These are phyloP conservation scores for Calocybe gangraenosa DNA, from an alignment of 768 basidiomycete genomes.

Conservation along the genomic window DNA sequence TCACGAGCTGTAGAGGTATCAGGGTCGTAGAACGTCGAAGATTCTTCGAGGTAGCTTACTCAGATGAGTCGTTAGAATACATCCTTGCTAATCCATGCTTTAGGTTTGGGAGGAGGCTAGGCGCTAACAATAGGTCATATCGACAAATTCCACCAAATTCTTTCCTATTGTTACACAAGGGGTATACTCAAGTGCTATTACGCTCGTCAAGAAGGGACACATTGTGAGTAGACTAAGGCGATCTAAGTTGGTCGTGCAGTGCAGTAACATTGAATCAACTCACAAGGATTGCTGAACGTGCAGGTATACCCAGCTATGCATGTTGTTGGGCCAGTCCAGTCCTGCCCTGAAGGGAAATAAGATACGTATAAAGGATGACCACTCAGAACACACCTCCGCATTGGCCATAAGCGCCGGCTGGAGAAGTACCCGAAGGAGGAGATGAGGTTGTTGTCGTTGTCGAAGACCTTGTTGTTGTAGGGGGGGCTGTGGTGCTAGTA, in stretches of 20 bases:
- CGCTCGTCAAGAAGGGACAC: constrained; percentile 27
- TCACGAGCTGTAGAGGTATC: constrained; percentile 67
- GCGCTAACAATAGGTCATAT: not conserved
- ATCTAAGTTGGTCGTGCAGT: not conserved
- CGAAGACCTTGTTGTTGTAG: constrained; percentile 14
- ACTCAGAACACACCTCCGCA: constrained; percentile 31
- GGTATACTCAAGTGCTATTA: no score
- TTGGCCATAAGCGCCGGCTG: constrained; percentile 33
- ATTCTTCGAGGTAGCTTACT: constrained; percentile 55
- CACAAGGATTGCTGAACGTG: constrained; percentile 34
- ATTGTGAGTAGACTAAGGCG: constrained; percentile 40
- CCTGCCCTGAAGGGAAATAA: constrained; percentile 15
- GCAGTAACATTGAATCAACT: constrained; percentile 13
- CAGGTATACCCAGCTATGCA: constrained; percentile 36
- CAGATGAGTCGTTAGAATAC: not conserved
- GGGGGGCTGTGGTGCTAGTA: constrained; percentile 14
- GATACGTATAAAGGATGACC: not conserved
- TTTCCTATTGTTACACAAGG: no score
- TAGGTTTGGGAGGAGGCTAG: constrained; percentile 28
- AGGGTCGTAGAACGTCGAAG: constrained; percentile 53
- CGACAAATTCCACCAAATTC: no score
- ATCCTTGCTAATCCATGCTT: constrained; percentile 3
- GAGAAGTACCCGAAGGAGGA: constrained; percentile 25
- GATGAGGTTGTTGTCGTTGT: constrained; percentile 21
- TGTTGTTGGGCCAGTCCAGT: constrained; percentile 40